phyloP scores from a whole-genome alignment of 306 rosid genomes.

The Pachyrhizus erosus region DNA sequence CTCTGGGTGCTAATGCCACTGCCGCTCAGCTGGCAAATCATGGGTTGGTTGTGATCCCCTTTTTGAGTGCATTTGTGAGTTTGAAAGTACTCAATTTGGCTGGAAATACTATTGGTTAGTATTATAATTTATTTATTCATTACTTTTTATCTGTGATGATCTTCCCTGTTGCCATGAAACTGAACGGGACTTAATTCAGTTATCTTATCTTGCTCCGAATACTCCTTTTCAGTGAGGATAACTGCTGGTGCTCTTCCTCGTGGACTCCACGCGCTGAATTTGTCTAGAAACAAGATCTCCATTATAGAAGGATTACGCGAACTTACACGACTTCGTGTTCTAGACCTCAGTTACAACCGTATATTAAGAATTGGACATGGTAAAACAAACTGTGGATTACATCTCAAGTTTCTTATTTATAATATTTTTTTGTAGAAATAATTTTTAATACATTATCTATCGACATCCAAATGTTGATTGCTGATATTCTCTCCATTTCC shows the following conservation, averaged over 20 bases:
- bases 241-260: conserved; percentile 94
- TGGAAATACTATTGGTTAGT: conserved; percentile 85
- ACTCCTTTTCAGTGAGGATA: conserved; percentile 71
- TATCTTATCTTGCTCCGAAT: conserved; percentile 12
- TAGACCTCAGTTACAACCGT: conserved; percentile 91
- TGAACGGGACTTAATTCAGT: neutral
- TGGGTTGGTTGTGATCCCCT: conserved; percentile 89
- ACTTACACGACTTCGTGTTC: conserved; percentile 85
- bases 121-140: conserved; percentile 17
- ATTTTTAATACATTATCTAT: neutral
- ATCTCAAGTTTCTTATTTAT: conserved; percentile 13
- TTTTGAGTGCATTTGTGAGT: conserved; percentile 82
- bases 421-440: neutral
- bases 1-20: conserved; percentile 70
- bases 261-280: conserved; percentile 85
- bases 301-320: conserved; percentile 90
- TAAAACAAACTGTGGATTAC: conserved; percentile 45
- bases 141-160: conserved; percentile 22
- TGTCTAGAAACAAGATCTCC: conserved; percentile 81
- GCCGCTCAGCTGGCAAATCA: conserved; percentile 84
- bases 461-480: conserved; percentile 29
- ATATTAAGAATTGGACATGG: conserved; percentile 90
- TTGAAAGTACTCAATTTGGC: conserved; percentile 86
- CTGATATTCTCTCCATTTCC: conserved; percentile 19
- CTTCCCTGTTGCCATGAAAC: conserved; percentile 18